Conservation (phyloP, 257 asterid species). For the Cynanchum wilfordii region DNA sequence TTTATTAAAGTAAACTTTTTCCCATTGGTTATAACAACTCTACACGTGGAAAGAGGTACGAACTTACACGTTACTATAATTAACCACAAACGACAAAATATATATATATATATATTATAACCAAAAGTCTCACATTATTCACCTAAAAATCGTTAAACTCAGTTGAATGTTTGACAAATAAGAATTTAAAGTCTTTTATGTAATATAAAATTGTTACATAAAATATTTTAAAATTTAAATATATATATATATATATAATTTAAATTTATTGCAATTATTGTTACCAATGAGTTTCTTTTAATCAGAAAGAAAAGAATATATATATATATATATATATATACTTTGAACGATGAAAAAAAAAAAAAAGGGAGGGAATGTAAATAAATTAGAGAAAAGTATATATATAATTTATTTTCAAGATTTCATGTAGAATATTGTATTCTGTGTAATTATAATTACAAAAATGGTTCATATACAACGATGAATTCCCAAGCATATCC, state of each 20-base stretch:
- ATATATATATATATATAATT: too few species aligned
- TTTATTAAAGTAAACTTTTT: neutral
- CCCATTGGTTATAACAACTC: neutral
- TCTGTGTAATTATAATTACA: neutral
- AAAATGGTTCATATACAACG: slow-evolving; percentile 12
- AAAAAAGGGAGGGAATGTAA: neutral
- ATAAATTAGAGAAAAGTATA: neutral
- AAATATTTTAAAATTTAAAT: too few species aligned
- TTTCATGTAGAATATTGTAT: neutral
- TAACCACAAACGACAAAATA: neutral
- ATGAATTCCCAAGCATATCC: slow-evolving; percentile 6
- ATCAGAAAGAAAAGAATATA: too few species aligned
- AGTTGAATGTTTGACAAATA: too few species aligned
- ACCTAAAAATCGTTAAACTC: too few species aligned
- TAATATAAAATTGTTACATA: too few species aligned
- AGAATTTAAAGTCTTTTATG: too few species aligned
- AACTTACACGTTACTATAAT: neutral
- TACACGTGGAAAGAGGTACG: slow-evolving; percentile 10
- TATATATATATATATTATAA: neutral
- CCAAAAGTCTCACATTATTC: too few species aligned
- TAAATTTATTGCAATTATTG: too few species aligned
- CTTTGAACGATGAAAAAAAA: neutral
- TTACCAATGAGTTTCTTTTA: too few species aligned
- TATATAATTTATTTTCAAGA: too few species aligned
- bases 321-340: too few species aligned